Base-by-base conservation (phyloP, 148 eudicot species). In the Silene uniflora region DNA sequence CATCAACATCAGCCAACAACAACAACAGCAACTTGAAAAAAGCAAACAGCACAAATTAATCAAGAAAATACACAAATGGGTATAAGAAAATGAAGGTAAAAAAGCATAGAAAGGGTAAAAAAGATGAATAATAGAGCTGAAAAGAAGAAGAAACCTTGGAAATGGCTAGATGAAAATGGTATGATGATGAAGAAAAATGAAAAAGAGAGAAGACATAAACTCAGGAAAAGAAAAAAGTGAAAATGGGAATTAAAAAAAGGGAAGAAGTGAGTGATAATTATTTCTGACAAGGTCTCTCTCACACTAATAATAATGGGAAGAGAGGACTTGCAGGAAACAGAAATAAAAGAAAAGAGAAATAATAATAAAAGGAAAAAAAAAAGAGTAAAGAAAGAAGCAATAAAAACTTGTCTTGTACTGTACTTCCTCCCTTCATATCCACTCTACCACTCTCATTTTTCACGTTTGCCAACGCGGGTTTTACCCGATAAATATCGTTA, bases 1-100 rank as follows among this genome's bases (percentile, higher is more conserved):
- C 69, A 69, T 73, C 69, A 79, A 61, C 52, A 59, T 68, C 25
- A 74, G 19, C 73, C 74, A 74, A 72, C 73, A 70, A 72, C 77
- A 77, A 81, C 74, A 7, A 81, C 10, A 39, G 44, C 44, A 47
- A 73, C 60, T 76, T 77, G 67, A 68, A 68, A 67, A 16, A 66
- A 58, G 54, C 24, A 66, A 71, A 60, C 13, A 55, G 22, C 46
- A 32, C 21, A 1, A 35, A 69, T 18, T 44, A 69, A 7, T 21
- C 19, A 6, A 35, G 23, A 35, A 44, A 32, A 32, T 2, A 4
- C 35, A 32, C 29, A 69, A 47, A 69, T 22, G 73, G 73, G 73
- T 49, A 47, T 0, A 16, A 47, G 22, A 19, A 4, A 19, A 69
- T 69, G 8, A 69, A 69, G 73, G 58, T 69, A 7, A 69, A 69